A percentile compares a stretch with the other conserved stretches of the same genome.
These are phyloP conservation scores for Tolypocladium inflatum DNA, from an alignment of 2,329 filamentous ascomycete genomes.

Conservation along the genomic window DNA sequence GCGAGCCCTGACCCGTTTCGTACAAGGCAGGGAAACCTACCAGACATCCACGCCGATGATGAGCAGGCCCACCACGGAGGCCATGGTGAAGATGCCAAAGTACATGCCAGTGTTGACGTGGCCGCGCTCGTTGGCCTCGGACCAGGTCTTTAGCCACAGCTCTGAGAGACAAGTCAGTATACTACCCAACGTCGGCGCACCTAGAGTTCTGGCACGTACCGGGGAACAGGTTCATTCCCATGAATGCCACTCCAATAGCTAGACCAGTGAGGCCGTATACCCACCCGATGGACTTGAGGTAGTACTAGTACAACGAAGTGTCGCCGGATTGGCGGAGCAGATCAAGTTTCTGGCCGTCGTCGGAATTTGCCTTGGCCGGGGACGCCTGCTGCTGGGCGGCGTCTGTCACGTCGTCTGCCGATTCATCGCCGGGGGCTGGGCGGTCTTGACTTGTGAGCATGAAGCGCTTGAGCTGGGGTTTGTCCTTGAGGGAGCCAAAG, in stretches of 20 bases:
- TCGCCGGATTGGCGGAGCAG: background rate
- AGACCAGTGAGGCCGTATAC: background rate
- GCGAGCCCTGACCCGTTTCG: background rate
- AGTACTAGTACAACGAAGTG: background rate
- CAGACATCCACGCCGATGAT: background rate
- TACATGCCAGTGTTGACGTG: background rate
- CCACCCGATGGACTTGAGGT: background rate
- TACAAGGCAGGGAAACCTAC: background rate
- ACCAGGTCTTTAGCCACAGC: constrained; percentile 1
- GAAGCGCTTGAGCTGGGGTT: background rate
- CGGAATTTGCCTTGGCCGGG: background rate
- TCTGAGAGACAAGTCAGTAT: background rate
- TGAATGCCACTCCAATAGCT: background rate
- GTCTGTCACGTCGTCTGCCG: background rate
- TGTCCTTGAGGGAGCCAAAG: background rate
- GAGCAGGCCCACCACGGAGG: background rate
- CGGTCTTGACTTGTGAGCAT: background rate
- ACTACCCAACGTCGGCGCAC: too few relatives aligned
- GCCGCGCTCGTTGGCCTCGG: background rate
- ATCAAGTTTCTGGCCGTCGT: background rate
- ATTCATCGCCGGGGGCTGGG: background rate
- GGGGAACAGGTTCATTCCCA: background rate
- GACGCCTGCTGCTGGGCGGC: background rate
- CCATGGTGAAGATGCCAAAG: background rate
- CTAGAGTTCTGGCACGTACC: background rate